Evolutionary conservation across 768 basidiomycete species (phyloP), one percentile per base, ranked within the genome.

Genomic region (Fibroporia radiculosa): DNA sequence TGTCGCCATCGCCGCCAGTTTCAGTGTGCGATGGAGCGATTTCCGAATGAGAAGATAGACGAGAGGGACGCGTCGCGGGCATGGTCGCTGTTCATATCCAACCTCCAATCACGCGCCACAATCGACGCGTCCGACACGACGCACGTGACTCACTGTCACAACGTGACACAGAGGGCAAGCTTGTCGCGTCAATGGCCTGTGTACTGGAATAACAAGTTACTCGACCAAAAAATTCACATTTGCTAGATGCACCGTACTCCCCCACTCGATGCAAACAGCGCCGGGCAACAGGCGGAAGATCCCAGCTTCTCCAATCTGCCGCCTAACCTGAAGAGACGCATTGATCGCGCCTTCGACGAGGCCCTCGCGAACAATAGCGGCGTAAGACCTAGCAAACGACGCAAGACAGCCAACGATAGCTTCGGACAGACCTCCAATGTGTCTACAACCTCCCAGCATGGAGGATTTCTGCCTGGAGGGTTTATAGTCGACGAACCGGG

Each of bases 311-410:
- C 58, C 24, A 54, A 62, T 2, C 67, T 81, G 39, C 64, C 78
- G 1, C 26, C 47, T 31, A 54, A 59, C 22, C 50, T 77, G 20
- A 73, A 72, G 56, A 56, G 47, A 8, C 64, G 66, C 24, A 75
- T 82, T 26, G 80, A 82, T 56, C 51, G 59, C 32, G 78, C 75
- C 0, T 81, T 82, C 46, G 62, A 74, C 51, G 47, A 54, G 4
- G 51, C 61, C 6, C 53, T 51, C 18, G 34, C 24, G 18, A 34
- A 39, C 41, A 32, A 51, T 33, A 23, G 24, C 20, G 20, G 18
- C 4, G 47, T 34, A 10, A 44, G 44, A 8, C 23, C 51, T 3
- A 46, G 43, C 39, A 58, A 58, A 31, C 47, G 46, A 20, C 55
- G 46, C 34, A 55, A 46, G 34, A 36, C 51, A 1, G 40, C 19